These are phyloP conservation scores for Penicillium brevicompactum DNA, from an alignment of 2,329 filamentous ascomycete species.

Conservation along the genomic window DNA sequence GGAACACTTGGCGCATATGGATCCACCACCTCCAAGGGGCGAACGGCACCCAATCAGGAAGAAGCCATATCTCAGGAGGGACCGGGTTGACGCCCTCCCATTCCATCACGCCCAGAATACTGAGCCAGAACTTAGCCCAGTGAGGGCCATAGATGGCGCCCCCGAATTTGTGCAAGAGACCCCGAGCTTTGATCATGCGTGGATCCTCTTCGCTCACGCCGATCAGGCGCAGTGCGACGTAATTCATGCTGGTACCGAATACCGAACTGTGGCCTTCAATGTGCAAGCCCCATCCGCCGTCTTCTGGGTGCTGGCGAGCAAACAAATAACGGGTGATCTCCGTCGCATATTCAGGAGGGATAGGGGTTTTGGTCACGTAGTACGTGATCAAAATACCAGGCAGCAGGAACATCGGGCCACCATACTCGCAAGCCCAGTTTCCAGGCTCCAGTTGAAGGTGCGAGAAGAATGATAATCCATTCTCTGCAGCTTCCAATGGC, in stretches of 20 bases:
- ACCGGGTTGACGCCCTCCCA: constrained; percentile 96
- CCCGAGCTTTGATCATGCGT: constrained; percentile 81
- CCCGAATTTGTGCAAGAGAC: constrained; percentile 78
- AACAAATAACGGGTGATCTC: constrained; percentile 94
- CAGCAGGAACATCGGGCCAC: constrained; percentile 93
- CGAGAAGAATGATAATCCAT: constrained; percentile 86
- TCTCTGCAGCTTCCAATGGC: constrained; percentile 75
- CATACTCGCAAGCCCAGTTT: constrained; percentile 97
- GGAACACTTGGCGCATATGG: constrained; percentile 94
- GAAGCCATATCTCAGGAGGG: constrained; percentile 85
- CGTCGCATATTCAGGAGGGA: constrained; percentile 75
- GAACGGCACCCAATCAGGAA: constrained; percentile 88
- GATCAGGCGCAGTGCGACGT: constrained; percentile 75
- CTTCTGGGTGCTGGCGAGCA: constrained; percentile 77
- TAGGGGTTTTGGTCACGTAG: constrained; percentile 86
- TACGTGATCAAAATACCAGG: constrained; percentile 82
- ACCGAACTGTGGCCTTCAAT: constrained; percentile 91
- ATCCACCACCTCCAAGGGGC: constrained; percentile 97
- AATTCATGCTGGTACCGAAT: constrained; percentile 89
- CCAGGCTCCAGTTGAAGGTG: constrained; percentile 84
- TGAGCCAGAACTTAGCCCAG: constrained; percentile 97
- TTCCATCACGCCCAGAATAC: constrained; percentile 75
- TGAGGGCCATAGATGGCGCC: constrained; percentile 83
- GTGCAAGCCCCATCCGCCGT: constrained; percentile 97
- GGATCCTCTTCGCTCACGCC: constrained; percentile 83